Base-by-base conservation (phyloP, 2,329 filamentous ascomycete genomes). In the Huntiella moniliformis region DNA sequence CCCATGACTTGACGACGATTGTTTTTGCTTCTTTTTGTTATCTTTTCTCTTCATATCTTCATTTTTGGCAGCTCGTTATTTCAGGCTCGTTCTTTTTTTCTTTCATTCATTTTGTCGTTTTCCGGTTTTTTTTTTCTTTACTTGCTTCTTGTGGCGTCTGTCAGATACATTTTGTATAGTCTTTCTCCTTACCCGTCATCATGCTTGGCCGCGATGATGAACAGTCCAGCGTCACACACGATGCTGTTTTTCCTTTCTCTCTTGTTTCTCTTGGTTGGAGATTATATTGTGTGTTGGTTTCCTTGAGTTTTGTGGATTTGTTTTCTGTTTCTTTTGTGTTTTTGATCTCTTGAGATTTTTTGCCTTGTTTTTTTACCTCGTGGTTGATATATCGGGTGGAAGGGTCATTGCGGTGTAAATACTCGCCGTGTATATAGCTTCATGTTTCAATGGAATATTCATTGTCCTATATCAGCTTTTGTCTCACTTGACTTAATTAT, bases 1-100 rank as follows among this genome's bases (percentile, higher is more conserved):
- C 39, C 44, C 32, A 49, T 38, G 44, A 49, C 47, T 45, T 45
- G 41, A 49, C 44, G 42, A 45, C 36, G 40, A 16, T 42, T 45
- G 41, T 37, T 38, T 42, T 37, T 46, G 38, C 22, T 46, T 13
- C 34, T 39, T 39, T 13, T 42, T 38, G 6, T 47, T 22, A 18
- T 38, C 38, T 44, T 37, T 22, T 22, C 13, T 39, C 35, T 34
- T 42, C 17, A 35, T 35, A 17, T 44, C 18, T 44, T 16, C 17
- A 35, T 12, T 28, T 28, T 31, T 41, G 39, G 17, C 15, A 13
- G 18, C 39, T 31, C 16, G 35, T 15, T 38, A 31, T 41, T 41
- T 13, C 15, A 18, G 18, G 32, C 33, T 28, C 15, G 37, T 37
- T 37, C 7, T 40, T 16, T 39, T 28, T 34, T 35, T 45, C 45